Base-by-base conservation (phyloP, 768 basidiomycete species). In the Favolaschia claudopus region DNA sequence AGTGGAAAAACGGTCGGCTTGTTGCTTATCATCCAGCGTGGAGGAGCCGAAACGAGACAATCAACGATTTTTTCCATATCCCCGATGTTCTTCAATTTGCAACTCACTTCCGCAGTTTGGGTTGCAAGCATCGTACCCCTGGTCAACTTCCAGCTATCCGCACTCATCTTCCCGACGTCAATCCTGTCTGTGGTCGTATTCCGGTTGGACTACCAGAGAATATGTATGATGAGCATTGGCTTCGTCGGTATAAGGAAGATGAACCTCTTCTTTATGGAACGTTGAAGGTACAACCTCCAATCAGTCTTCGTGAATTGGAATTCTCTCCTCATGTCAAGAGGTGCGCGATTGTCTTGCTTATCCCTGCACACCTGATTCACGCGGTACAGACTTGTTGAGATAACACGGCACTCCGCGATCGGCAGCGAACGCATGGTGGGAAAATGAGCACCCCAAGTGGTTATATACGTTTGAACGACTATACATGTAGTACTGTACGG, bases 211-310 rank as follows among this genome's bases (percentile, higher is more conserved):
- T 55, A 28, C 53, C 53, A 2, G 31, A 44, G n/a, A 55, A 55
- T 32, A 43, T 55, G 38, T 55, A 55, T 29, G 53, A 55, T 40
- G 42, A 55, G 34, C 39, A 36, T 22, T 55, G 53, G 53, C 32
- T 55, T 42, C 50, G 45, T 34, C 45, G 45, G 24, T 47, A 47
- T 24, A 47, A 47, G 24, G 45, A 47, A 22, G 45, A 33, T 22
- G 45, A 47, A 22, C 45, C 45, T 22, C 45, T 47, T 47, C n/a
- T 47, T 19, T 47, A 47, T 34, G 45, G 45, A 20, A 34, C 45
- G 14, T 47, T 47, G 45, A 47, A 47, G 45, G 20, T 47, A 4
- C 45, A 47, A 22, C 45, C 45, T 7, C 45, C 45, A 2, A 47
- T 47, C 24, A 33, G 34, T 33, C 45, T 47, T 2, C 32, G 32